Evolutionary conservation across 306 rosid species (phyloP).

Genomic region (Trifolium pratense): DNA sequence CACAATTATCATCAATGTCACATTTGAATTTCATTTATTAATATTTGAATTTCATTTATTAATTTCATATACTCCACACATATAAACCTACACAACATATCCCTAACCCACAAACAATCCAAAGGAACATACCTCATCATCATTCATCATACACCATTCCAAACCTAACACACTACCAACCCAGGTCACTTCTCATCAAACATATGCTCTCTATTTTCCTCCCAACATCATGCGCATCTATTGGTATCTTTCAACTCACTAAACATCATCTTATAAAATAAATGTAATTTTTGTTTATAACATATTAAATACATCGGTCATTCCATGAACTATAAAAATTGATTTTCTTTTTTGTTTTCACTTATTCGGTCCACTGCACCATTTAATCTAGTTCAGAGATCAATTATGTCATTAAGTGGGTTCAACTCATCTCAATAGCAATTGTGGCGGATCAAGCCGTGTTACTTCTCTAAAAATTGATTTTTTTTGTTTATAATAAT

Average conservation of each 20-base stretch:
- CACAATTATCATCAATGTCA: not conserved
- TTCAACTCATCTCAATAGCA: no score
- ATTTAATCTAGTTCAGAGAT: no score
- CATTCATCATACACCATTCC: not conserved
- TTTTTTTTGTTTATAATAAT: no score
- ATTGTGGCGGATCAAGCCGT: no score
- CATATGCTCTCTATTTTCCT: slow-evolving; percentile 35
- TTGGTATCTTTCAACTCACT: not conserved
- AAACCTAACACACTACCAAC: not conserved
- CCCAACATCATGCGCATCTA: slow-evolving; percentile 30
- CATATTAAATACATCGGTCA: no score
- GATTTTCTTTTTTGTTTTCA: no score
- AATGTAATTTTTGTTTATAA: no score
- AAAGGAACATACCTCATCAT: not conserved
- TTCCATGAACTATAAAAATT: no score
- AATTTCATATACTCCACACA: not conserved
- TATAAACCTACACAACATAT: not conserved
- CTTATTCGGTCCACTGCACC: no score
- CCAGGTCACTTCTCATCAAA: not conserved
- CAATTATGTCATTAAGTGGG: no score
- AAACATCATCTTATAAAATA: no score
- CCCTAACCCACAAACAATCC: slow-evolving; percentile 13
- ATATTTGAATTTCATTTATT: not conserved
- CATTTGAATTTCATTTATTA: not conserved
- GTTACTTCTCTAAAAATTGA: no score